Base-by-base conservation (phyloP, 257 asterid species). In the Nicotiana otophora region DNA sequence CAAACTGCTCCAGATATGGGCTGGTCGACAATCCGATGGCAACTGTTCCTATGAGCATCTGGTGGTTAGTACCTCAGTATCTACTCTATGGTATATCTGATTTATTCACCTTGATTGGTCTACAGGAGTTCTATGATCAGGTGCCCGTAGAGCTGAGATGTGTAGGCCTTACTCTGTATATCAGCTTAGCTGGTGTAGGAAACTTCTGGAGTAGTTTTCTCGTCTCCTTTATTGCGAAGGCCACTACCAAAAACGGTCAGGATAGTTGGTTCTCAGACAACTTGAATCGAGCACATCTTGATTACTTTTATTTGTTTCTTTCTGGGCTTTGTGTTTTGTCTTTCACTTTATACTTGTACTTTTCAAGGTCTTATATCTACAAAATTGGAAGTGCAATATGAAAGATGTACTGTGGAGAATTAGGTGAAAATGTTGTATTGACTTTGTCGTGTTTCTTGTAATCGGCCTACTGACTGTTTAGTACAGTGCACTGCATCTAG, bases 51-150 rank as follows among this genome's bases (percentile, higher is more conserved):
- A 70, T 86, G 89, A 86, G 84, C 19, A 66, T 86, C 54, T 48
- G 36, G 26, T 86, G 87, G 89, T 15, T 86, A 70, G n/a, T 86
- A 69, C 89, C 89, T 8, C 85, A 86, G 60, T 86, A 83, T n/a
- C 1, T 77, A 26, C 23, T 86, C 51, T 81, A 76, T 66, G 89
- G 87, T 5, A 60, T 84, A 3, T 58, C 78, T 5, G 83, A 86
- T 8, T 46, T 70, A 1, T 84, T 84, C 20, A 65, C 82, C 74
- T 9, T 81, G 85, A 84, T 86, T 34, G n/a, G 87, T 15, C 46
- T 86, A 19, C 87, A 86, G n/a, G 85, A 84, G 83, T 86, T 86
- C 67, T 84, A 86, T 36, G 86, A 86, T 78, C 85, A 82, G 82
- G 82, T 86, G 46, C 86, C 89, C 5, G 76, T 33, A 5, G 84